phyloP scores from a whole-genome alignment of 495 filamentous ascomycete genomes.

The Neurospora tetrasperma region DNA sequence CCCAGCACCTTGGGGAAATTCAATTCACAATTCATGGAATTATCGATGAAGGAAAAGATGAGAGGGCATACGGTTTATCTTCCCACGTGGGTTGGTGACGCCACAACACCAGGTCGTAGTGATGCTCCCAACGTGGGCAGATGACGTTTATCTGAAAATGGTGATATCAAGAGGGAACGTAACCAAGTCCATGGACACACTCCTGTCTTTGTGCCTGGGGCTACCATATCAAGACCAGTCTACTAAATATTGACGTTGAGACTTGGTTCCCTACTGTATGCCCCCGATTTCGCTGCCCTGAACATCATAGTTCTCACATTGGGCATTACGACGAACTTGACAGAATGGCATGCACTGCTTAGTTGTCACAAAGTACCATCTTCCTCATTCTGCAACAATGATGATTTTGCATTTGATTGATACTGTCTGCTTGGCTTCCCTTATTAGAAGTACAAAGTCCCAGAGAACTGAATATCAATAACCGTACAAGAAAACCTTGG shows the following conservation, averaged over 20 bases:
- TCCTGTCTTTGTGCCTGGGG: background rate
- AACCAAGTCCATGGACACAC: background rate
- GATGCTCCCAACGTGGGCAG: background rate
- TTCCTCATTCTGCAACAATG: background rate
- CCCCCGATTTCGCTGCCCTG: background rate
- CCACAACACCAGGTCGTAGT: background rate
- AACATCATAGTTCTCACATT: background rate
- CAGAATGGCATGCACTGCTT: background rate
- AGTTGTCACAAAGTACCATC: background rate
- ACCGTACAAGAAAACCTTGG: slow-evolving; percentile 17
- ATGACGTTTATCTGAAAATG: background rate
- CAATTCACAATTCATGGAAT: background rate
- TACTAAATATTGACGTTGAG: background rate
- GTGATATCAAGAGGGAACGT: background rate
- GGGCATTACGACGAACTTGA: background rate
- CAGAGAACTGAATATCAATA: slow-evolving; percentile 13
- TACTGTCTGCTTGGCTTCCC: slow-evolving; percentile 14
- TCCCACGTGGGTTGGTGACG: background rate
- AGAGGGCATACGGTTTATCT: background rate
- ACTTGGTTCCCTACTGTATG: background rate
- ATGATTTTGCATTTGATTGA: slow-evolving; percentile 14
- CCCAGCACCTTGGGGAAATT: background rate
- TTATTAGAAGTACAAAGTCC: slow-evolving; percentile 13
- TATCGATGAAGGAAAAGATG: background rate
- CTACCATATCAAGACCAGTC: background rate